Evolutionary conservation across 306 rosid genomes (phyloP).

Genomic region (Myrica gale): DNA sequence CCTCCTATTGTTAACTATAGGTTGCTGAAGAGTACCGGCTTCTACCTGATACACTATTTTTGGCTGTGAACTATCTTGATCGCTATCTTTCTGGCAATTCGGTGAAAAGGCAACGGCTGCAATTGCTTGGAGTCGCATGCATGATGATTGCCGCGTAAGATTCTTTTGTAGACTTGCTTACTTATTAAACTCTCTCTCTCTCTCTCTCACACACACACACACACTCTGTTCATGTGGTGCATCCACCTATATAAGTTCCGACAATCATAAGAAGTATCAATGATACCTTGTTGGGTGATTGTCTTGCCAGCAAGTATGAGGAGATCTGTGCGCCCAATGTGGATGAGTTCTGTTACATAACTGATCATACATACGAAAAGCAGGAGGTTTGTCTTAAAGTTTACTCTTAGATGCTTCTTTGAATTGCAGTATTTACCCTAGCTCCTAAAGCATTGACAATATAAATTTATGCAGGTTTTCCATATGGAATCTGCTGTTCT

Average conservation of each 20-base stretch:
- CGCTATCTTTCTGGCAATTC: slow-evolving; percentile 84
- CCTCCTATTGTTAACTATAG: slow-evolving; percentile 38
- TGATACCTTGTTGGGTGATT: background rate
- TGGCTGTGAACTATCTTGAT: slow-evolving; percentile 89
- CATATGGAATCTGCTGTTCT: slow-evolving; percentile 85
- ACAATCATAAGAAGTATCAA: background rate
- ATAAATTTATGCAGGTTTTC: slow-evolving; percentile 59
- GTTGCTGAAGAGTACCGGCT: slow-evolving; percentile 97
- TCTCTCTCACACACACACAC: no score
- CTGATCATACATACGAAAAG: slow-evolving; percentile 91
- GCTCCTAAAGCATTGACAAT: slow-evolving; percentile 13
- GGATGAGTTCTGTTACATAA: slow-evolving; percentile 88
- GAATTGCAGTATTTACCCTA: background rate
- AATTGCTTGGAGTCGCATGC: slow-evolving; percentile 92
- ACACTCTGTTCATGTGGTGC: background rate
- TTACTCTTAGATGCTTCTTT: slow-evolving; percentile 12
- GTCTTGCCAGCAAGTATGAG: slow-evolving; percentile 71
- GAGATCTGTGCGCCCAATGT: slow-evolving; percentile 98
- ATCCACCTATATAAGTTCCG: background rate
- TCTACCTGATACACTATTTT: slow-evolving; percentile 87
- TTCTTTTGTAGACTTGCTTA: background rate
- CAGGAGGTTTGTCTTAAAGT: slow-evolving; percentile 57
- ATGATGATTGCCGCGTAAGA: slow-evolving; percentile 99
- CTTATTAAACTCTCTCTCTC: background rate
- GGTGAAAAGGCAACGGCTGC: slow-evolving; percentile 81